phyloP scores from a whole-genome alignment of 2,329 filamentous ascomycete species.

The Penicillium sp. region DNA sequence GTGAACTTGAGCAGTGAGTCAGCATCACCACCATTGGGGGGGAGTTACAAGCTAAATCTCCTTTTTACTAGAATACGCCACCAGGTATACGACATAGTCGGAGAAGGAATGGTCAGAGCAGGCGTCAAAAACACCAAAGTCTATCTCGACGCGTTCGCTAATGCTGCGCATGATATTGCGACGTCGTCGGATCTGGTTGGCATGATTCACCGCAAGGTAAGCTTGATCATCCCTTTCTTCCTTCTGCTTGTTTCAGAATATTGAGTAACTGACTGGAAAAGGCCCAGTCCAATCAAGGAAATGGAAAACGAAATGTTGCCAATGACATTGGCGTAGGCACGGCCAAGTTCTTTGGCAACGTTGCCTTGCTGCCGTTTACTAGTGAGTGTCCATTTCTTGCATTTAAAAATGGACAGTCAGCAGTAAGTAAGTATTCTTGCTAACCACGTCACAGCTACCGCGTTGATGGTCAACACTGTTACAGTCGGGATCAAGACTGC shows the following conservation, averaged over 20 bases:
- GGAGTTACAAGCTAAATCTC: too few relatives aligned
- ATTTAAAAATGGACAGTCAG: not conserved
- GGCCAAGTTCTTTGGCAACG: not conserved
- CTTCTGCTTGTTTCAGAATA: not conserved
- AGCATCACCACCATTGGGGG: too few relatives aligned
- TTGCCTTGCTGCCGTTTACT: not conserved
- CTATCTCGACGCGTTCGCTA: not conserved
- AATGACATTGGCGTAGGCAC: not conserved
- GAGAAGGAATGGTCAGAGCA: not conserved
- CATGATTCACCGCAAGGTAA: not conserved
- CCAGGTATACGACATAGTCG: not conserved
- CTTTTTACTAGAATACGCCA: not conserved
- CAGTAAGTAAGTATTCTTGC: too few relatives aligned
- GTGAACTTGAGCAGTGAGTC: not conserved
- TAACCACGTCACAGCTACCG: not conserved
- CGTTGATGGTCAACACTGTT: not conserved
- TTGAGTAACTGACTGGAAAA: not conserved
- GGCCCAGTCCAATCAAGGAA: not conserved
- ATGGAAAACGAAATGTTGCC: not conserved
- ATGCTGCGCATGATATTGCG: not conserved
- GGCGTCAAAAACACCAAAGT: not conserved
- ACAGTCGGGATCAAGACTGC: not conserved
- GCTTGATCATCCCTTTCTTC: not conserved
- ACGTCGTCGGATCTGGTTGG: not conserved
- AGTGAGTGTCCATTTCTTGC: not conserved